Evolutionary conservation across 768 basidiomycete species (phyloP), one percentile per base, ranked within the genome.

Genomic region (Boletales sp.): DNA sequence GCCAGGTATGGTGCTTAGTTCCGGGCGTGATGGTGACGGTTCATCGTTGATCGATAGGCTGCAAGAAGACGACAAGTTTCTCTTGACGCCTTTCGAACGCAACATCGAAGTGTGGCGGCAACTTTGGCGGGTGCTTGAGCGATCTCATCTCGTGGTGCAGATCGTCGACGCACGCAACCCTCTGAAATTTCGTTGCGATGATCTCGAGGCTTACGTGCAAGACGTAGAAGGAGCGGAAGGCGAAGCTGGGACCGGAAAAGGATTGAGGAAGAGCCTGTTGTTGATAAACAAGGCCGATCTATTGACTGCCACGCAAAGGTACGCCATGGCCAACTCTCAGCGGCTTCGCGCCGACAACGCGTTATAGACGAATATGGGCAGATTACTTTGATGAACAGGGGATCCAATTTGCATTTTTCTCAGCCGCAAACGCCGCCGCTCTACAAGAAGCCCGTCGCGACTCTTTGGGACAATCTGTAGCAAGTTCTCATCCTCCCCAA

Each of bases 41-140:
- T 11, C 3, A 13, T 31, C 12, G 19, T 13, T 6, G 19, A 27
- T 30, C 11, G 36, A 40, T 50, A 97, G 94, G 50, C 74, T 97
- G 12, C 92, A 95, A 64, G 93, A 97, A 60, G 75, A 80, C 53
- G 87, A 95, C 48, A 80, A 83, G 36, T 81, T 98, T 27, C 78
- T 97, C n/a, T 75, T 97, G 1, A 95, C 94, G 0, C 95, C 94
- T 5, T 99, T 97, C 62, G 97, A 99, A 65, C 87, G 94, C 43
- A 99, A 98, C 63, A 71, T 99, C 30, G 94, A 98, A 74, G 97
- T 99, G 12, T 98, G 97, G 95, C 77, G 97, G 38, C 97, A 99
- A 62, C 79, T 99, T 8, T 99, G 97, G 97, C 79, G 97, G 45
- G 97, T 98, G 2, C 71, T 97, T 9, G 97, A 99, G 71, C 82